Evolutionary conservation across 768 basidiomycete species (phyloP), one percentile per base, ranked within the genome.

Genomic region (Panellus pusillus): DNA sequence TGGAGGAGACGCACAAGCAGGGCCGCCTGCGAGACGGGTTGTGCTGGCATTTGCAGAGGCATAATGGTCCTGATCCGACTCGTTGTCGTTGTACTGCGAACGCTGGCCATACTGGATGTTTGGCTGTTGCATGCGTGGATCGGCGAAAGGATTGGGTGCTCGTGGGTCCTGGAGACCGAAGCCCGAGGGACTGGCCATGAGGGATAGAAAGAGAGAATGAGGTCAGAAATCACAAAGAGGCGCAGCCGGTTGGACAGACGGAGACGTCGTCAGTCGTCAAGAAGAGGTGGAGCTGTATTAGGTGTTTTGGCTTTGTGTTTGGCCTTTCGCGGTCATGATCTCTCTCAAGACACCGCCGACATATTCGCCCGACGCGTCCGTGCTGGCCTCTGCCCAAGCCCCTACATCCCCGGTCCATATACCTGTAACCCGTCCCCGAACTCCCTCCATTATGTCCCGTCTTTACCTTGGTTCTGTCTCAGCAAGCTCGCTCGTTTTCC

Each of bases 41-140:
- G 80, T 79, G 64, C 81, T 81, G n/a, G 76, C 75, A 60, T 76
- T 80, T 49, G 72, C 70, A 46, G 72, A 73, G 55, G 63, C 67
- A 67, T 82, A 84, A 54, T 78, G 81, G 64, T 84, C 82, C 38
- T 74, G 63, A 57, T 82, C 80, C 5, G 77, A 79, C 61, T 83
- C 80, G 52, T 63, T 54, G 12, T 65, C 73, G 14, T 9, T 14
- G 61, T 74, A 74, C 61, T 76, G 75, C 53, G 72, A 69, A 42
- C 70, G 71, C 46, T 61, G 55, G 59, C 49, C 49, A 39, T 54
- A 59, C 44, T 53, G 54, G 50, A 60, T 60, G 37, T 24, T 39
- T 17, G 50, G 57, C n/a, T 46, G 59, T 27, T 54, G 56, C 29
- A 35, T 35, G 32, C 58, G 57, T 24, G 62, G 43, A 31, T 62